Conservation (phyloP, 306 rosid species). For the Cyclanthera cordifolia region DNA sequence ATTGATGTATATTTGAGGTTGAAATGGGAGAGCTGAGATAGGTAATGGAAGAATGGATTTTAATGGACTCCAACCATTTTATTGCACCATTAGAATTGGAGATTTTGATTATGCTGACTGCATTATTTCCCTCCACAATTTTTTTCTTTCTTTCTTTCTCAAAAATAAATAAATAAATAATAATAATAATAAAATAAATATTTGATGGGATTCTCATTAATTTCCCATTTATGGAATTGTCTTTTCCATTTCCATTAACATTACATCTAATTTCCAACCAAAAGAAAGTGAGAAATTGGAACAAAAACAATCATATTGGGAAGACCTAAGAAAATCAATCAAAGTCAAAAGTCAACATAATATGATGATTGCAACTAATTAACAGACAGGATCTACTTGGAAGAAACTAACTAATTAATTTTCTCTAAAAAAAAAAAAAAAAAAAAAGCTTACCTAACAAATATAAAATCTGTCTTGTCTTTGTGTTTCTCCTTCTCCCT, state of each 20-base stretch:
- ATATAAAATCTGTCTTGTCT: conserved; percentile 10
- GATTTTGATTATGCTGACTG: neutral
- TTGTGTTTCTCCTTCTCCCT: too few species aligned
- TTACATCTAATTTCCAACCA: conserved; percentile 7
- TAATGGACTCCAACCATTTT: conserved; percentile 7
- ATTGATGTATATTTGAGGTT: neutral
- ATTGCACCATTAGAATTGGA: conserved; percentile 1
- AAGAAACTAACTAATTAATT: neutral
- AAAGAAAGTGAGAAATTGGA: neutral
- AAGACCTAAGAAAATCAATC: neutral
- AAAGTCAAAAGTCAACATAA: conserved; percentile 1
- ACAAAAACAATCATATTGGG: neutral
- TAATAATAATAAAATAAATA: too few species aligned
- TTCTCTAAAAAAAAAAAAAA: too few species aligned
- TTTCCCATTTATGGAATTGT: conserved; percentile 14
- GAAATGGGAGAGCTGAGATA: neutral
- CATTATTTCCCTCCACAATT: neutral
- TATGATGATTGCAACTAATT: conserved; percentile 4
- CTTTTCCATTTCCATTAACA: conserved; percentile 10
- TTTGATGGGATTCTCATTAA: conserved; percentile 13
- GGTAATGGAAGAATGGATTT: neutral
- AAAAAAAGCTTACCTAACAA: too few species aligned
- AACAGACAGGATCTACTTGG: conserved; percentile 2
- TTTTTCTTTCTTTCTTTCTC: neutral
- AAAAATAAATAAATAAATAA: too few species aligned